phyloP scores from a whole-genome alignment of 176 grass and related monocot genomes.

The Carex kokanica region DNA sequence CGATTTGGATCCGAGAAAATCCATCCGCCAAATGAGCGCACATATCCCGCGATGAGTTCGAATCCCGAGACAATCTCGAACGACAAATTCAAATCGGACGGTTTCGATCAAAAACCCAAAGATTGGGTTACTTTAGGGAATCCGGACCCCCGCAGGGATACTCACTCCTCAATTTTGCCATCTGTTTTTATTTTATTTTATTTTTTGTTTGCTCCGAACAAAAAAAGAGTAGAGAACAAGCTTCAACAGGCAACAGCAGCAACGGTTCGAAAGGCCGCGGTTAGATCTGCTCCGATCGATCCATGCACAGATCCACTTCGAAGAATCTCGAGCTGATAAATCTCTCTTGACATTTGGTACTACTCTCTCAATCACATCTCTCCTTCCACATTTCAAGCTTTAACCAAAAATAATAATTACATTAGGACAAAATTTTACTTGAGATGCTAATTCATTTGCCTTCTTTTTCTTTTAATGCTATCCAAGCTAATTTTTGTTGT shows the following conservation, averaged over 20 bases:
- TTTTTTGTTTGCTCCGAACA: not conserved
- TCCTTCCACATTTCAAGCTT: not conserved
- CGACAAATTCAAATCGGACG: no score
- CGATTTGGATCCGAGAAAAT: no score
- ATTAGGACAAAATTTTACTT: not conserved
- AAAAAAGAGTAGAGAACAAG: not conserved
- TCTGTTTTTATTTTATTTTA: no score
- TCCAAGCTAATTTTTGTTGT: not conserved
- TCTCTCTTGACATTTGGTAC: not conserved
- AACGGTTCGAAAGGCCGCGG: not conserved
- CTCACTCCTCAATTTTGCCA: no score
- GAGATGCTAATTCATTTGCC: not conserved
- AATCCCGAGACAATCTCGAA: no score
- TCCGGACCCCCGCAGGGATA: no score
- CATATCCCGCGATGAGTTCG: no score
- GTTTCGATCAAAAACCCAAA: no score
- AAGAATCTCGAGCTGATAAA: not conserved
- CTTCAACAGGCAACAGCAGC: not conserved
- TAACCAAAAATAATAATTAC: not conserved
- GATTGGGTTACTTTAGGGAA: no score
- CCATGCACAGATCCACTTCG: conserved; percentile 7
- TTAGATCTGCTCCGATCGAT: conserved; percentile 23
- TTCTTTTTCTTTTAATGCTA: not conserved
- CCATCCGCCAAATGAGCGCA: no score
- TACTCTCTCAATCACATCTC: not conserved